Evolutionary conservation across 495 filamentous ascomycete genomes (phyloP), one percentile per base, ranked within the genome.

Genomic region (Neurospora africana): DNA sequence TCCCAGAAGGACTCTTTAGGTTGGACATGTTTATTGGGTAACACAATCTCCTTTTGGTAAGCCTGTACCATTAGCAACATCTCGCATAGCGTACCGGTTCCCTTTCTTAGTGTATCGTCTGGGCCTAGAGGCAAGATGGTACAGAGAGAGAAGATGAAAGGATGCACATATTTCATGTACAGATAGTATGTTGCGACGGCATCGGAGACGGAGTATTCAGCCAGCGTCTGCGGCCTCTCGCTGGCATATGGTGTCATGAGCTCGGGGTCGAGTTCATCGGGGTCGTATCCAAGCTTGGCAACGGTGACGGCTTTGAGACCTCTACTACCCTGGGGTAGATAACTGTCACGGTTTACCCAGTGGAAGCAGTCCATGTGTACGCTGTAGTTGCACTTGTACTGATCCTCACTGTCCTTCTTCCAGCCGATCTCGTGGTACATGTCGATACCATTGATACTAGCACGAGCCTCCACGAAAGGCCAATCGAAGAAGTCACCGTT

Each of bases 401-500:
- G 91, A 77, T 98, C 95, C 76, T 99, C 95, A 78, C 85, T 91
- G 80, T 97, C 96, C 80, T 92, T 98, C 71, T 90, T 89, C 87
- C 97, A 99, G 4, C 95, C 95, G 76, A 97, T 98, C 79, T 99
- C 96, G 73, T 88, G 91, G 80, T 98, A 99, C 95, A 99, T 97
- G 80, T 99, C 95, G 78, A 99, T 97, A n/a, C 95, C 95, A 67
- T 94, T 88, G 41, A 96, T 86, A 78, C 93, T 95, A 17, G 95
- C 93, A 79, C 95, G 87, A 23, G 96, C 87, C 83, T 99, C 95
- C 19, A 99, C 94, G 76, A 95, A 99, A 0, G 96, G 95, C 95
- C 95, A 99, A 88, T 99, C 95, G 89, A 99, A 99, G 76, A 98
- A 99, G 86, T 99, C 95, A 81, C 95, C 95, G 91, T 99, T 99